Evolutionary conservation across 768 basidiomycete genomes (phyloP), one percentile per base, ranked within the genome.

Genomic region (Lactarius quietus): DNA sequence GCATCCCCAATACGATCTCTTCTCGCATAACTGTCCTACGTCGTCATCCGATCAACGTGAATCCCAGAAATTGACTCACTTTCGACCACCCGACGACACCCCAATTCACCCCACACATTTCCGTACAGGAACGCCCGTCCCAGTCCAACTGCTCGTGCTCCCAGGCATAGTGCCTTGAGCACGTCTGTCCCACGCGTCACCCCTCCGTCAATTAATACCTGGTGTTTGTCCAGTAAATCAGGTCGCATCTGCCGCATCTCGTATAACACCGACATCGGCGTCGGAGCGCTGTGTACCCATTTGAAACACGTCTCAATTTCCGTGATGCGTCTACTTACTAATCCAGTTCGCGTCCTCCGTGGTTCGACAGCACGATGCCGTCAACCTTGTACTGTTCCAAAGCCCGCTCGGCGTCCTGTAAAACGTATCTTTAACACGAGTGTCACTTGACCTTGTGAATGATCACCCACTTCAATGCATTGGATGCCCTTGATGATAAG

Each of bases 361-460:
- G 83, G 70, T 84, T 84, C 6, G 76, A 78, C 6, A 84, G 73
- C 26, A 82, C 77, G 65, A 84, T 81, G 6, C 78, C 82, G 26
- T 81, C 74, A 1, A 78, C 78, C 8, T 80, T 79, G 64, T 79
- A 61, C 58, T 58, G 56, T 45, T 82, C 75, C 55, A 77, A 75
- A 8, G 81, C 81, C 61, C 78, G 76, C 55, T 78, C 77, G 14
- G 80, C 82, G 66, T 83, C 83, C 73, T 82, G 35, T 3, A 39
- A 57, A 41, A 6, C 23, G 6, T 31, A 29, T 20, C 3, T 18
- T 36, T 31, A 31, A 36, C 36, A 20, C 54, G 29, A 15, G 10
- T 8, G 28, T 51, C 23, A 23, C 17, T 63, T 33, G 35, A 15
- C 23, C 17, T 26, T 29, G 39, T 20, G 29, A 15, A 41, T 15